These are phyloP conservation scores for Phlyctochytrium arcticum DNA, from an alignment of 192 early-diverging fungal genomes.

Conservation along the genomic window DNA sequence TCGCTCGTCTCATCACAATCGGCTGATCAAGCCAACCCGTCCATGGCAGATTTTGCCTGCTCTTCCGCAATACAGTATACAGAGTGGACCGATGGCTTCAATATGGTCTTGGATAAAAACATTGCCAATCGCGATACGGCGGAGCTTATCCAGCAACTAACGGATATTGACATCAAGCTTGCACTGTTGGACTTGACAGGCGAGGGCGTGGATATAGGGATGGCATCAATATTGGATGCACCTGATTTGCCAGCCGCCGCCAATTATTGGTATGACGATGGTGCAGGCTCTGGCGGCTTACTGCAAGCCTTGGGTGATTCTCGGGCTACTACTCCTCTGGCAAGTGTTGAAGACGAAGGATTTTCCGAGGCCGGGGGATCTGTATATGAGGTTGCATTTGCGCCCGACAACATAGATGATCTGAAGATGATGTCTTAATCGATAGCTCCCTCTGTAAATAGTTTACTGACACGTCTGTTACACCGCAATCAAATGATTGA, in stretches of 20 bases:
- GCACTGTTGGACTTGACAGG: conserved; percentile 64
- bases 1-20: conserved; percentile 41
- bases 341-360: background rate
- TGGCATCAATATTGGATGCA: background rate
- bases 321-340: background rate
- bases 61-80: conserved; percentile 38
- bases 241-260: background rate
- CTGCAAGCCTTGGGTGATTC: background rate
- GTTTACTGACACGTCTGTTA: too few relatives aligned
- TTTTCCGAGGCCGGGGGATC: conserved; percentile 11
- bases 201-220: conserved; percentile 47
- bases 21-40: conserved; percentile 16
- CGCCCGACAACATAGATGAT: too few relatives aligned
- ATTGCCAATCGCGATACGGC: conserved; percentile 64
- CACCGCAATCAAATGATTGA: too few relatives aligned
- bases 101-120: conserved; percentile 61
- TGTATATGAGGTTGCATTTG: background rate
- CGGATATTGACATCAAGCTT: conserved; percentile 66
- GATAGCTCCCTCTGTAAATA: too few relatives aligned
- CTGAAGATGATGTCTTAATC: too few relatives aligned
- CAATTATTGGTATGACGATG: conserved; percentile 14
- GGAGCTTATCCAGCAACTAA: conserved; percentile 56
- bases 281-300: background rate
- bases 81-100: conserved; percentile 76
- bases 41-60: conserved; percentile 59